Percentiles rank a stretch among this genome's conserved stretches.
Evolutionary conservation across 2,329 filamentous ascomycete genomes (phyloP).

Genomic region (Botrytis elliptica): DNA sequence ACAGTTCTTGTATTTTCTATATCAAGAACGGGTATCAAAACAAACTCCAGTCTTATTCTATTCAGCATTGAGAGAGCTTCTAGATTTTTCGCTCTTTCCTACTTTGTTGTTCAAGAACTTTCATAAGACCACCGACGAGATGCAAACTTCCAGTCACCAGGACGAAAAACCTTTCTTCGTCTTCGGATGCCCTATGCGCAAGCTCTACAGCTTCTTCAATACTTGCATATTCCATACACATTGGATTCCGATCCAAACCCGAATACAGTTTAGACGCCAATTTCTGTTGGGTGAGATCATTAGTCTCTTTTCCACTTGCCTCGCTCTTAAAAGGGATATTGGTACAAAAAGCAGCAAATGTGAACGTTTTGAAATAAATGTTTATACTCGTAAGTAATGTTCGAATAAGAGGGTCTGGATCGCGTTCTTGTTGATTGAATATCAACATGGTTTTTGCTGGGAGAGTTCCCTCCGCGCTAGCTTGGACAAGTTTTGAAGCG

Average conservation of each 20-base stretch:
- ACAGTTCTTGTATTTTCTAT: background rate
- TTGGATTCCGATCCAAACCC: constrained; percentile 49
- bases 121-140: constrained; percentile 75
- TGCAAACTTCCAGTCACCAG: constrained; percentile 83
- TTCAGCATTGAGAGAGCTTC: background rate
- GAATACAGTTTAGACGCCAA: constrained; percentile 61
- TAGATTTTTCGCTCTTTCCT: constrained; percentile 71
- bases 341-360: constrained; percentile 75
- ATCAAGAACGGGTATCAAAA: background rate
- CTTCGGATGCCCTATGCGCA: constrained; percentile 42
- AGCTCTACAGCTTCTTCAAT: constrained; percentile 66
- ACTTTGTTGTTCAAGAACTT: constrained; percentile 58
- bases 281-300: constrained; percentile 64
- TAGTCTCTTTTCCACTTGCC: constrained; percentile 37
- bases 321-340: constrained; percentile 60
- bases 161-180: constrained; percentile 52
- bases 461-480: background rate
- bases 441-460: constrained; percentile 55
- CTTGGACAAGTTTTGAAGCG: constrained; percentile 43
- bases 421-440: constrained; percentile 90
- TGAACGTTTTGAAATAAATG: constrained; percentile 53
- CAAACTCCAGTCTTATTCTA: background rate
- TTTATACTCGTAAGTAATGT: background rate
- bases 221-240: constrained; percentile 58
- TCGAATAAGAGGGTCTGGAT: constrained; percentile 58